Evolutionary conservation across 805 yeast species (phyloP).

Genomic region (Candida corydali): DNA sequence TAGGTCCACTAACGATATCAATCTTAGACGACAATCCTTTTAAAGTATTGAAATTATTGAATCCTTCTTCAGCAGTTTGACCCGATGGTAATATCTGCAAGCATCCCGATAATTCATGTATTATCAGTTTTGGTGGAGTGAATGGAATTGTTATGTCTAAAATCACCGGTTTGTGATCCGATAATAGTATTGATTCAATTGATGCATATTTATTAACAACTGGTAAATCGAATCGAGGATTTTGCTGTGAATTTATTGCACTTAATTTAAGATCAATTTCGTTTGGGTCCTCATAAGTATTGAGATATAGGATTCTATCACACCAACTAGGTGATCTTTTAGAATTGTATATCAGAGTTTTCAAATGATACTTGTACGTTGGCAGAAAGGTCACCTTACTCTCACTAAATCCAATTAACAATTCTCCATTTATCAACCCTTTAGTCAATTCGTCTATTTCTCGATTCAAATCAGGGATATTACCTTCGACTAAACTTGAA

Average conservation of each 20-base stretch:
- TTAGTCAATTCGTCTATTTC: conserved; percentile 49
- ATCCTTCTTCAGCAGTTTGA: conserved; percentile 6
- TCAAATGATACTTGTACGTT: conserved; percentile 64
- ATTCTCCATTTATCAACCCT: conserved; percentile 37
- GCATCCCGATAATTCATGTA: conserved; percentile 23
- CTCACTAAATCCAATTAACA: conserved; percentile 65
- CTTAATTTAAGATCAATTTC: conserved; percentile 4
- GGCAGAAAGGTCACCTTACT: conserved; percentile 66
- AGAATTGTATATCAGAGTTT: conserved; percentile 47
- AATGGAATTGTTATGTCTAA: conserved; percentile 46
- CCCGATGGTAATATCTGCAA: conserved; percentile 23
- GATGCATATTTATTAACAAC: conserved; percentile 44
- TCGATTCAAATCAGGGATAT: conserved; percentile 17
- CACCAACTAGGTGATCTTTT: conserved; percentile 86
- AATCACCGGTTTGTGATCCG: conserved; percentile 83
- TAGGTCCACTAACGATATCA: conserved; percentile 34
- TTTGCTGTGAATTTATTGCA: neutral
- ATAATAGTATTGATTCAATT: conserved; percentile 42
- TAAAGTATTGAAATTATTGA: conserved; percentile 4
- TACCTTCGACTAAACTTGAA: conserved; percentile 11
- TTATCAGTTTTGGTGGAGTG: conserved; percentile 30
- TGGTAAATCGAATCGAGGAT: conserved; percentile 11
- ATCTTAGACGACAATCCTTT: conserved; percentile 9
- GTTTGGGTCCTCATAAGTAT: conserved; percentile 27
- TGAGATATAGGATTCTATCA: conserved; percentile 68